Conservation (phyloP, 2,329 filamentous ascomycete genomes). For the Trematosphaeria pertusa region DNA sequence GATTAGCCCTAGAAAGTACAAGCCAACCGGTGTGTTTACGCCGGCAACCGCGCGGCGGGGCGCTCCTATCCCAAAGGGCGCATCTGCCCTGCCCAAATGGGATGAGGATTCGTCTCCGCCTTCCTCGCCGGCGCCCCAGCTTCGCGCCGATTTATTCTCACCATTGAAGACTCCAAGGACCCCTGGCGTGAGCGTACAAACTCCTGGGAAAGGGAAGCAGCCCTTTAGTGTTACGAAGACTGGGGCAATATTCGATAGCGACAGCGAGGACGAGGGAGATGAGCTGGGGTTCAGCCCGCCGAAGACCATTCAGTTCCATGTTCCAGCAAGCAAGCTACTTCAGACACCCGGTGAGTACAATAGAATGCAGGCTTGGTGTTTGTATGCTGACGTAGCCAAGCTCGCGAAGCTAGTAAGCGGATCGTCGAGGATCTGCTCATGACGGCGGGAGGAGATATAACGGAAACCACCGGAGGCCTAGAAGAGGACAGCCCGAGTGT, state of each 20-base stretch:
- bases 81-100: constrained; percentile 32
- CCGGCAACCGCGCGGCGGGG: constrained; percentile 45
- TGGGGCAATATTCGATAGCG: constrained; percentile 70
- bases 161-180: constrained; percentile 71
- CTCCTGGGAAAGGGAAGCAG: constrained; percentile 61
- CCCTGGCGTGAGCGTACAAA: constrained; percentile 83
- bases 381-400: constrained; percentile 50
- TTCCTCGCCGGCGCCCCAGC: constrained; percentile 73
- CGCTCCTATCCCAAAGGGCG: constrained; percentile 30
- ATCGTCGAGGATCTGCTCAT: constrained; percentile 82
- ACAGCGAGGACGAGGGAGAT: constrained; percentile 65
- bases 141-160: constrained; percentile 86
- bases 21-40: constrained; percentile 46
- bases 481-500: constrained; percentile 58
- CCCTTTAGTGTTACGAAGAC: constrained; percentile 58
- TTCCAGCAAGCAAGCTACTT: constrained; percentile 77
- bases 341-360: constrained; percentile 75
- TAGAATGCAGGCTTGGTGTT: neutral
- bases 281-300: constrained; percentile 77
- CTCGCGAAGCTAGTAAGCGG: constrained; percentile 78
- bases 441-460: constrained; percentile 70
- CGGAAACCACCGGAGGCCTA: constrained; percentile 53
- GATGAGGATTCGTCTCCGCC: constrained; percentile 56
- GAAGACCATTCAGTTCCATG: constrained; percentile 87
- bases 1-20: constrained; percentile 63